Percentiles rank a stretch among this genome's conserved stretches.
These are phyloP conservation scores for Heliosperma pusillum DNA, from an alignment of 148 eudicot species.

Conservation along the genomic window DNA sequence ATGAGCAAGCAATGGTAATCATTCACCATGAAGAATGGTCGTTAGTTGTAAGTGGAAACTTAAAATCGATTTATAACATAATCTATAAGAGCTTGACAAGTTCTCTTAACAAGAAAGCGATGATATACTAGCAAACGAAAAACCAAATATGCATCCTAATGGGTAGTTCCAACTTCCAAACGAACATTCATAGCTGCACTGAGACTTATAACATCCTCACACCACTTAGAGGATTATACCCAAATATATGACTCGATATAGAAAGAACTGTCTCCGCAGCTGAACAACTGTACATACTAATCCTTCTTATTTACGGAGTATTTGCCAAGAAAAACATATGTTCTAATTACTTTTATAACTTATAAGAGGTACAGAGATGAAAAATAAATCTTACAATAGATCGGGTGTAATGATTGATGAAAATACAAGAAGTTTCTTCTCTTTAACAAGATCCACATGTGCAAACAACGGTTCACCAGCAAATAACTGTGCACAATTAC, in stretches of 20 bases:
- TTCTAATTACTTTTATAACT: background rate
- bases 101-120: background rate
- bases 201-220: background rate
- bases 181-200: background rate
- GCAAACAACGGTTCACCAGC: slow-evolving; percentile 73
- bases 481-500: slow-evolving; percentile 53
- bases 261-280: background rate
- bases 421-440: slow-evolving; percentile 58
- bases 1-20: background rate
- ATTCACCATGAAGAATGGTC: background rate
- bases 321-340: background rate
- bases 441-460: slow-evolving; percentile 64
- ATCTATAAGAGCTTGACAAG: background rate
- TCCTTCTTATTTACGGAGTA: background rate
- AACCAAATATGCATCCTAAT: background rate
- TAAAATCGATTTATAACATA: background rate
- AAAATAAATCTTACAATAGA: slow-evolving; percentile 47
- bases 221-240: background rate
- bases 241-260: background rate
- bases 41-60: background rate
- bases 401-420: slow-evolving; percentile 54
- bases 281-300: background rate
- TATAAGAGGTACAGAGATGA: background rate
- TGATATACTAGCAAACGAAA: background rate
- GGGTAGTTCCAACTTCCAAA: background rate